Percentiles rank a stretch among this genome's conserved stretches.
These are phyloP conservation scores for Wilcoxina mikolae DNA, from an alignment of 495 filamentous ascomycete genomes.

Conservation along the genomic window DNA sequence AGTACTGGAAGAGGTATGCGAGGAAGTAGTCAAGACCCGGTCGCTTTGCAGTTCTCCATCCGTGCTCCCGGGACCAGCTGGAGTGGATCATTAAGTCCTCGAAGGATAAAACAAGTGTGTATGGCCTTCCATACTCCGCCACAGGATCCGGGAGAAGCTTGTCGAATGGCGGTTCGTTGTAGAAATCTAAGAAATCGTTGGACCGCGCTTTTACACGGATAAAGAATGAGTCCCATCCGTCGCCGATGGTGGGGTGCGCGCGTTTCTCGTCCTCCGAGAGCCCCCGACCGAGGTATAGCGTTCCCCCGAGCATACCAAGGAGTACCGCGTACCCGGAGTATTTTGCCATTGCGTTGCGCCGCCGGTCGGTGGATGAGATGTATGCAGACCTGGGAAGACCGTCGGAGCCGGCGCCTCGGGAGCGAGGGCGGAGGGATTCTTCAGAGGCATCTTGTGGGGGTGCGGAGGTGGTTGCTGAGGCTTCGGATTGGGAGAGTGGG, in stretches of 20 bases:
- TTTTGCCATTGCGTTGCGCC: conserved; percentile 54
- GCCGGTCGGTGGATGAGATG: conserved; percentile 74
- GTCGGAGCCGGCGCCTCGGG: conserved; percentile 5
- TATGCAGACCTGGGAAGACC: conserved; percentile 52
- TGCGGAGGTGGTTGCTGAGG: too few species aligned
- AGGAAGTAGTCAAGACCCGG: conserved; percentile 96
- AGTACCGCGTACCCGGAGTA: conserved; percentile 44
- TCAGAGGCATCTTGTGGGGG: neutral
- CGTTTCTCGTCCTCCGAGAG: conserved; percentile 62
- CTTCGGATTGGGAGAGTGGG: neutral
- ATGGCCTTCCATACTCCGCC: conserved; percentile 66
- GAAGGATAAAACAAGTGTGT: conserved; percentile 79
- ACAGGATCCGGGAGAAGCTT: conserved; percentile 86
- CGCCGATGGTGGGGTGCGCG: conserved; percentile 44
- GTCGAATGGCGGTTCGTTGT: conserved; percentile 88
- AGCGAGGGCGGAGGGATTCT: neutral
- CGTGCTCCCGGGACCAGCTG: conserved; percentile 84
- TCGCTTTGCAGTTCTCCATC: conserved; percentile 89
- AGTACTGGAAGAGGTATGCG: conserved; percentile 90
- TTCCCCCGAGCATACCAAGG: conserved; percentile 37
- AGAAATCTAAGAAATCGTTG: conserved; percentile 64
- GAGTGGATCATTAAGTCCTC: conserved; percentile 90
- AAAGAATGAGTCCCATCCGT: conserved; percentile 57
- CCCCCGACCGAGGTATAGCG: conserved; percentile 59
- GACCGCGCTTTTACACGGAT: conserved; percentile 64